phyloP scores from a whole-genome alignment of 208 protist genomes.

The Crithidia expoeki region DNA sequence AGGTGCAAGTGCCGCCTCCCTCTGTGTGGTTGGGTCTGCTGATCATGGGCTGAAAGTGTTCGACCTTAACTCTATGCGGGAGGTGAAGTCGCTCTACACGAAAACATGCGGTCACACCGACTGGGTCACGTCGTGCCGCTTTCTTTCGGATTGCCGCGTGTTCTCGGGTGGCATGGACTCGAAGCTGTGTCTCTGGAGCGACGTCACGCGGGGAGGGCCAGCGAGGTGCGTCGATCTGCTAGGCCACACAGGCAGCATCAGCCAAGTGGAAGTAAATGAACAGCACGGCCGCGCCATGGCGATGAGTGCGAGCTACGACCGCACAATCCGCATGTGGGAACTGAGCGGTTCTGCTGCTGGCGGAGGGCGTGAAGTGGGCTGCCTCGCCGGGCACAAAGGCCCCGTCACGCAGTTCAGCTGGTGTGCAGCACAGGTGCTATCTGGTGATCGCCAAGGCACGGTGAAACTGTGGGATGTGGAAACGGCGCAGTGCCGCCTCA shows the following conservation, averaged over 20 bases:
- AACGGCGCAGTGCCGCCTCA: constrained; percentile 52
- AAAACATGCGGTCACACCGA: constrained; percentile 85
- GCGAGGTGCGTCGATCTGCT: constrained; percentile 80
- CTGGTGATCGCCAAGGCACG: constrained; percentile 77
- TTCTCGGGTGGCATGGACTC: constrained; percentile 91
- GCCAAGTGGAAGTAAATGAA: constrained; percentile 73
- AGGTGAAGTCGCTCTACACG: constrained; percentile 74
- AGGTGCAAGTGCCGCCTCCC: constrained; percentile 7
- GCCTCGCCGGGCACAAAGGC: constrained; percentile 72
- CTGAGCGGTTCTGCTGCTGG: constrained; percentile 23
- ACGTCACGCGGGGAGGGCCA: constrained; percentile 31
- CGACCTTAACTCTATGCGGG: constrained; percentile 54
- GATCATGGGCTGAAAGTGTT: constrained; percentile 90
- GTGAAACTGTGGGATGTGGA: constrained; percentile 81
- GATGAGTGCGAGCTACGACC: constrained; percentile 86
- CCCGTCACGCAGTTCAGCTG: constrained; percentile 86
- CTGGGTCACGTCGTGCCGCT: constrained; percentile 88
- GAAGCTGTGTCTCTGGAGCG: constrained; percentile 90
- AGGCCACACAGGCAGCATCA: constrained; percentile 82
- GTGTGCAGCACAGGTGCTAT: constrained; percentile 61
- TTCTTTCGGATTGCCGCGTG: constrained; percentile 65
- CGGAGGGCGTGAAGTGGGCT: constrained; percentile 47
- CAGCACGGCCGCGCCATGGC: constrained; percentile 33
- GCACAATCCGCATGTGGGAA: constrained; percentile 82
- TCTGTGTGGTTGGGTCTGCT: constrained; percentile 80